Percentiles rank a stretch among this genome's conserved stretches.
Evolutionary conservation across 768 basidiomycete genomes (phyloP).

Genomic region (Nevesoporus exiguus): DNA sequence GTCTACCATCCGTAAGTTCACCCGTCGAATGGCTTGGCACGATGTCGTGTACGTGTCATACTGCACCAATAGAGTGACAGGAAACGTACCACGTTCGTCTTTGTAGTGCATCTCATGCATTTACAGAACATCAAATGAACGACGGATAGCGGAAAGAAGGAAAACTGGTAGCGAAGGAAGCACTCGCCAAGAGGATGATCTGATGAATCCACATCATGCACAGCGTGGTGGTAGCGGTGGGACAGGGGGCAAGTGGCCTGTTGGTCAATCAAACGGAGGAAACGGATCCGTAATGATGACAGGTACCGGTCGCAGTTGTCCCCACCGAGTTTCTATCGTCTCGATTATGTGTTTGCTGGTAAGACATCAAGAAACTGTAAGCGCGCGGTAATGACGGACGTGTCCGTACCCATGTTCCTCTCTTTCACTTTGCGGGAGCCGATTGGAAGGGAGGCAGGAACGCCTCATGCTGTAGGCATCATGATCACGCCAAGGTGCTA

Average conservation of each 20-base stretch:
- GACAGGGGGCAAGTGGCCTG: not conserved
- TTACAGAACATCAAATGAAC: not conserved
- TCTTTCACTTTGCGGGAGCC: not conserved
- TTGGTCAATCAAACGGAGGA: not conserved
- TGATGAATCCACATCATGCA: not conserved
- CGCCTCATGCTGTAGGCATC: not conserved
- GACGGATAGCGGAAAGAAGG: not conserved
- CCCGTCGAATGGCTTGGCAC: not conserved
- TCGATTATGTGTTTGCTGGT: not conserved
- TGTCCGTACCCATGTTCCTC: not conserved
- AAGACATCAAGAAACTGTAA: conserved; percentile 2
- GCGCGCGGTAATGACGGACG: not conserved
- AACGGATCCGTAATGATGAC: not conserved
- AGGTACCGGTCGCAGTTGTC: not conserved
- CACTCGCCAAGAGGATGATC: not conserved
- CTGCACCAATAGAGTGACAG: not conserved
- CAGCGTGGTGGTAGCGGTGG: not conserved
- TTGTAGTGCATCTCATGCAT: not conserved
- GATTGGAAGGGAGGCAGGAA: not conserved
- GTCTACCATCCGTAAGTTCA: not conserved
- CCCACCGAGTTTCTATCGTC: not conserved
- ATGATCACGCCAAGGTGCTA: not conserved
- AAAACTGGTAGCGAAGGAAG: not conserved
- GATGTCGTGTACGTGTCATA: not conserved
- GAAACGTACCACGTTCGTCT: not conserved